Evolutionary conservation across 345 rosid genomes (phyloP).

Genomic region (Durio zibethinus): DNA sequence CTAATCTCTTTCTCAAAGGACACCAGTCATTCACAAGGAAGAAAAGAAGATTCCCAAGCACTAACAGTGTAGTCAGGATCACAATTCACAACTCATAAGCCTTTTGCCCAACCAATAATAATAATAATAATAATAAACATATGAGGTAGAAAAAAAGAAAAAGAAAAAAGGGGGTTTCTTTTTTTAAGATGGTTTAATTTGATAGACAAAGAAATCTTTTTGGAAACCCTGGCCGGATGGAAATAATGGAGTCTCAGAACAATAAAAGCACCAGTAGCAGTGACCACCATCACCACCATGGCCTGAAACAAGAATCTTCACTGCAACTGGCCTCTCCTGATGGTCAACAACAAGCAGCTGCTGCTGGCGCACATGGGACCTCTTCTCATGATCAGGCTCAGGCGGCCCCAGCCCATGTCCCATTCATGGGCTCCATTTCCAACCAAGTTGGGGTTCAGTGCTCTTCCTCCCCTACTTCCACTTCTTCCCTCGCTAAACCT

Average conservation of each 20-base stretch:
- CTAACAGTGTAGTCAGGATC: constrained; percentile 19
- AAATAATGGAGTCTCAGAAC: constrained; percentile 31
- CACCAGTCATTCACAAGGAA: constrained; percentile 34
- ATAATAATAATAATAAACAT: neutral
- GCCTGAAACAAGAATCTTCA: constrained; percentile 38
- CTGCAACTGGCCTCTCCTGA: constrained; percentile 30
- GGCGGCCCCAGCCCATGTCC: constrained; percentile 30
- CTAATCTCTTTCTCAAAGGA: constrained; percentile 6
- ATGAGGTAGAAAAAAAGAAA: neutral
- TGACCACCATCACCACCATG: constrained; percentile 4
- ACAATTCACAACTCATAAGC: constrained; percentile 11
- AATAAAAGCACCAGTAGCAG: constrained; percentile 18
- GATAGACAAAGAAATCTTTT: constrained; percentile 10
- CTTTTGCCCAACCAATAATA: too few species aligned
- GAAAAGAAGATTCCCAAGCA: constrained; percentile 38
- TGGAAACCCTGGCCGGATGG: neutral
- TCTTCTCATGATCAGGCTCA: constrained; percentile 10
- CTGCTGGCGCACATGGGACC: constrained; percentile 30
- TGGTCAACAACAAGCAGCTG: constrained; percentile 25
- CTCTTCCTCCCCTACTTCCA: constrained; percentile 18
- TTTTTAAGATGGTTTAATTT: neutral
- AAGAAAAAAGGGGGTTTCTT: neutral
- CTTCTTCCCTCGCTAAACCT: constrained; percentile 25
- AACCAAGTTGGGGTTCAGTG: constrained; percentile 23
- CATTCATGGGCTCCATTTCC: constrained; percentile 51